A percentile compares a stretch with the other conserved stretches of the same genome.
Conservation (phyloP, 257 asterid species). For the Lycium ferocissimum region DNA sequence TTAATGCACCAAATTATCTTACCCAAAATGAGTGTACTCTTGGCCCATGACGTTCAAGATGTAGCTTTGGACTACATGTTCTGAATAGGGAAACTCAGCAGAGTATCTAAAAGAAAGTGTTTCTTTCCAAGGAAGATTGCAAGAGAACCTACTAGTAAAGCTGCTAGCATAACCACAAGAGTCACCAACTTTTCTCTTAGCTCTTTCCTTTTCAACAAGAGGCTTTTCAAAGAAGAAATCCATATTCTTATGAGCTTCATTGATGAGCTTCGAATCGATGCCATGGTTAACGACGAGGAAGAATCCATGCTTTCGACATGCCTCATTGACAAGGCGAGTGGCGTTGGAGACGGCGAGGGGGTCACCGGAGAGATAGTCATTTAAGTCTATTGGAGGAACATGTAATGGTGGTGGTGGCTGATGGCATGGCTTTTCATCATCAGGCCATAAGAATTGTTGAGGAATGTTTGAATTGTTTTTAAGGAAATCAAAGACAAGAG, state of each 20-base stretch:
- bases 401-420: conserved; percentile 52
- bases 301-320: conserved; percentile 72
- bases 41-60: conserved; percentile 58
- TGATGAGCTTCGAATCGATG: conserved; percentile 53
- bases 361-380: conserved; percentile 58
- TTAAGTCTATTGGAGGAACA: conserved; percentile 62
- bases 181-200: conserved; percentile 60
- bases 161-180: conserved; percentile 83
- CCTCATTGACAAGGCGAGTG: conserved; percentile 48
- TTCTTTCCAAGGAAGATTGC: conserved; percentile 90
- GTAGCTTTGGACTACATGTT: conserved; percentile 44
- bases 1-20: conserved; percentile 24
- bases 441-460: conserved; percentile 83
- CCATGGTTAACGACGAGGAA: conserved; percentile 76
- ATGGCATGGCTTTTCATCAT: conserved; percentile 61
- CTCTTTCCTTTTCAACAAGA: conserved; percentile 56
- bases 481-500: conserved; percentile 54
- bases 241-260: conserved; percentile 50
- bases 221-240: conserved; percentile 55
- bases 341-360: conserved; percentile 39
- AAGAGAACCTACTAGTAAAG: conserved; percentile 70
- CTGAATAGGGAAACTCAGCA: conserved; percentile 40
- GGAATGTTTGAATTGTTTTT: conserved; percentile 60
- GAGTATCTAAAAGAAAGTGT: conserved; percentile 65
- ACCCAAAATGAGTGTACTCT: conserved; percentile 65